Conservation (phyloP, 306 rosid genomes). For the Heteromeles arbutifolia region DNA sequence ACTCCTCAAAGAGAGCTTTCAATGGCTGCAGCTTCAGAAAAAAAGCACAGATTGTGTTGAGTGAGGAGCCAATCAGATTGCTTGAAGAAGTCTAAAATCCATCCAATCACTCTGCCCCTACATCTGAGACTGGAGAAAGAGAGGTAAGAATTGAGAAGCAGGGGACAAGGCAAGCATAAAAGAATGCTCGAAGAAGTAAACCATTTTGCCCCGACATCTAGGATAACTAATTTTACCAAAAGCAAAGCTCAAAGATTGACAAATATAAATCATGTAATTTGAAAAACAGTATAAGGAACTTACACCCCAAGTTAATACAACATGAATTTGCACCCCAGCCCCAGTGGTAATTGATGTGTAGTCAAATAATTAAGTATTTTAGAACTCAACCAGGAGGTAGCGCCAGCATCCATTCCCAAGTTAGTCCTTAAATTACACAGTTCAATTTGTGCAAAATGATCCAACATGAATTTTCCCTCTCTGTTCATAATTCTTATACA, state of each 20-base stretch:
- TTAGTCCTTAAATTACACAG: not conserved
- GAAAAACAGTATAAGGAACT: not conserved
- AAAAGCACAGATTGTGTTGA: conserved; percentile 44
- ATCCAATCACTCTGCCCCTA: conserved; percentile 66
- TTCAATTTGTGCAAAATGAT: not conserved
- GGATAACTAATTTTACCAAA: not conserved
- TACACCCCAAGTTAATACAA: not conserved
- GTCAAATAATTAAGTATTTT: not conserved
- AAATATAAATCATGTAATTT: not conserved
- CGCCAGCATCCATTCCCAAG: not conserved
- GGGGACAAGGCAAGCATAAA: too few relatives aligned
- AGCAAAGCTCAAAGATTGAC: not conserved
- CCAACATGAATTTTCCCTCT: not conserved
- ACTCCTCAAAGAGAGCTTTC: conserved; percentile 45
- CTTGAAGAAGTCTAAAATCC: conserved; percentile 31
- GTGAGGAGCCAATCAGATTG: conserved; percentile 38
- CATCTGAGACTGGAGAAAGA: conserved; percentile 63
- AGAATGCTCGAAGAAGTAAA: not conserved
- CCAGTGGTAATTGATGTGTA: not conserved
- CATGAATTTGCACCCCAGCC: not conserved
- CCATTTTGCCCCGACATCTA: not conserved
- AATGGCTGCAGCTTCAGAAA: conserved; percentile 51
- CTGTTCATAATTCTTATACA: not conserved
- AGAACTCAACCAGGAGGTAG: not conserved
- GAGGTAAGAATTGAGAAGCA: too few relatives aligned